Evolutionary conservation across 2,329 filamentous ascomycete genomes (phyloP), one percentile per base, ranked within the genome.

Genomic region (Pseudogymnoascus sp.): DNA sequence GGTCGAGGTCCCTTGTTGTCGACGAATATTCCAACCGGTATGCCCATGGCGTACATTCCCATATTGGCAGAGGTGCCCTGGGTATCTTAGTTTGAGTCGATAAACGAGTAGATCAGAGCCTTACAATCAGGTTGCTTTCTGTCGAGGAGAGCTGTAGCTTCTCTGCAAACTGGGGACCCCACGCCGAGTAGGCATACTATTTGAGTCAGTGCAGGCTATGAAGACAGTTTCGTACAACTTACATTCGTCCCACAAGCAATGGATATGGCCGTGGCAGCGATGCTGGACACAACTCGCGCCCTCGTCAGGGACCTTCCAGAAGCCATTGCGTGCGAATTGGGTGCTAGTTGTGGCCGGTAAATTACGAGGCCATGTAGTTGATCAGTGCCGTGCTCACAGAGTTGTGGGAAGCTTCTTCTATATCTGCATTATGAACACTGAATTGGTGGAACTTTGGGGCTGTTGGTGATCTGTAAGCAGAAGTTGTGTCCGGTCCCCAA

Each of bases 151-250:
- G 84, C 73, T 89, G 87, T 70, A 99, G 81, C 69, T 85, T 87
- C 71, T 96, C 88, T 60, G 93, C 92, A 73, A 97, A 97, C 77
- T 97, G 93, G 19, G 95, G 95, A 13, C 91, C 92, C 93, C 95
- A 99, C 76, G 93, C 93, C 63, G 92, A 97, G 77, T 97, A 99
- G 73, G 93, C 93, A 84, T 99, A 97, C 91, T 97, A 72, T 60
- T 61, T 15, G 37, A 60, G 65, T 75, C 64, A 79, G 72, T 62
- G 64, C 46, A 29, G 29, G 17, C 44, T n/a, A 37, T 10, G 9
- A 64, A 38, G 2, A 15, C 46, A 13, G 13, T 35, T 35, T 50
- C 26, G 13, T 59, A 21, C 7, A 38, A 77, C 86, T 71, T 77
- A 96, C 92, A 76, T 97, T 97, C 67, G 93, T 96, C 65, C 95